Evolutionary conservation across 495 filamentous ascomycete species (phyloP), one percentile per base, ranked within the genome.

Genomic region (Immersiella caudata): DNA sequence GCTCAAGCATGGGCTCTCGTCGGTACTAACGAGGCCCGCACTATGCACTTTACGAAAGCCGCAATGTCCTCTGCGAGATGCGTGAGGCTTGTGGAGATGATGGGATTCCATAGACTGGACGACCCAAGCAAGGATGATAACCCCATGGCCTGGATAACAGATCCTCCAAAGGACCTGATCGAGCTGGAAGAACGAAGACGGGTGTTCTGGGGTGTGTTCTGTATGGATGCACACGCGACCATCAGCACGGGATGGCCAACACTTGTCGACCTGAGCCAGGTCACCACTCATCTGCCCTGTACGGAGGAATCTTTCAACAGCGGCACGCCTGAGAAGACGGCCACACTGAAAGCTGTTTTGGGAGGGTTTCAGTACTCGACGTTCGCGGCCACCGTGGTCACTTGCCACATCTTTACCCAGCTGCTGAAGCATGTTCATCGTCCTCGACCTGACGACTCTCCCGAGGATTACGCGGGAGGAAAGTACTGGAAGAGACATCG

Each of bases 151-250:
- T 76, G 74, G 8, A 77, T 78, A 6, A 51, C 86, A 0, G 52
- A 72, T 6, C 75, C 79, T 0, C 71, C 83, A 0, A 70, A 71
- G 46, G 74, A 74, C 63, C 85, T 84, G 83, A 67, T 66, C 8
- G 84, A 86, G 59, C 69, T 81, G 9, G 84, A 87, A 72, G 83
- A 86, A 68, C 77, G 84, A 20, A 75, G 85, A 7, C 67, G 85
- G 11, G 66, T 81, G 5, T 86, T 87, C 64, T 87, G 84, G 85
- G 80, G 76, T 9, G 74, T 80, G 0, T 86, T 84, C 55, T 77
- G 78, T 24, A 78, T 86, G 25, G 84, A 87, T 66, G 74, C 78
- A 21, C 84, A 84, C 56, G 77, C 74, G 21, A 78, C 74, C 61
- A 79, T 82, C 54, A 81, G 79, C 22, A 82, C 81, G 1, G 82